These are phyloP conservation scores for Candida freyschussii DNA, from an alignment of 1,139 yeast genomes.

Conservation along the genomic window DNA sequence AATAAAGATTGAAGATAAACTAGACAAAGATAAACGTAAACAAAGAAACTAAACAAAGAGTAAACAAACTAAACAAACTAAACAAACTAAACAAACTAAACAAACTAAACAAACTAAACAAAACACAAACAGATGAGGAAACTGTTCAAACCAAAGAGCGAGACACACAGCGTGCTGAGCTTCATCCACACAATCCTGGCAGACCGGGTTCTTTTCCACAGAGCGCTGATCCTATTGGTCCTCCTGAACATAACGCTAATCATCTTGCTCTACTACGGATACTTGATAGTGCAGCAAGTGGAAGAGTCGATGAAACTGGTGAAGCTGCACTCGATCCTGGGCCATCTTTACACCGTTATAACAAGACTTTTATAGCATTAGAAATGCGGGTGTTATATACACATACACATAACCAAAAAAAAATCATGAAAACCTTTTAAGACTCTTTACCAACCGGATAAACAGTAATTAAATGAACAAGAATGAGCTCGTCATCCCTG, in stretches of 20 bases:
- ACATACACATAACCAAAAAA: not conserved
- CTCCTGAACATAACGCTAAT: slow-evolving; percentile 2
- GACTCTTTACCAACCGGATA: not conserved
- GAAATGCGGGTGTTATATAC: too few species aligned
- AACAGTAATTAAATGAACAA: not conserved
- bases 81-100: not conserved
- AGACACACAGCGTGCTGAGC: slow-evolving; percentile 3
- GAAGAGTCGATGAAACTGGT: slow-evolving; percentile 5
- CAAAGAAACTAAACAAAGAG: not conserved
- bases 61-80: not conserved
- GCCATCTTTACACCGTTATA: too few species aligned
- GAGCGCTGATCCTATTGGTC: slow-evolving; percentile 6
- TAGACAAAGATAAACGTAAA: not conserved
- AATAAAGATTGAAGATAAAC: not conserved
- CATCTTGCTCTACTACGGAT: slow-evolving; percentile 5
- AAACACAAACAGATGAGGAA: not conserved
- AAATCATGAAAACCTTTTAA: not conserved
- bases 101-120: not conserved
- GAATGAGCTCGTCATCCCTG: too few species aligned
- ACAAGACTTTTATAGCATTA: not conserved
- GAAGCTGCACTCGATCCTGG: too few species aligned
- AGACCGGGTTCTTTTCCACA: slow-evolving; percentile 6
- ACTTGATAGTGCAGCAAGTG: slow-evolving; percentile 5
- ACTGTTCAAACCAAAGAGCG: not conserved
- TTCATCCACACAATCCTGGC: slow-evolving; percentile 8